A percentile compares a stretch with the other conserved stretches of the same genome.
phyloP scores from a whole-genome alignment of 371 early-diverging fungal genomes.

The Mucor mucedo region DNA sequence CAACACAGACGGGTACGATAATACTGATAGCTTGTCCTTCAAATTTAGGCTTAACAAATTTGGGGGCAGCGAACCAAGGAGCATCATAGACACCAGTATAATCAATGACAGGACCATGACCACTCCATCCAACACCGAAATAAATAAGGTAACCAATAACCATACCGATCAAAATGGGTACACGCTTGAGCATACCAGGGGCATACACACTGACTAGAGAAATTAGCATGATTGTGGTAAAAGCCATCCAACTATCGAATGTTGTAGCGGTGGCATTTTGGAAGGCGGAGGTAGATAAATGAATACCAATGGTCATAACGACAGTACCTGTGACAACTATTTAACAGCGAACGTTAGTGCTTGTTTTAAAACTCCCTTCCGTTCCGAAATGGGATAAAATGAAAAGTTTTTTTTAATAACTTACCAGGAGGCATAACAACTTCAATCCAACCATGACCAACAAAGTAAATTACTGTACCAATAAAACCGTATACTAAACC shows the following conservation, averaged over 20 bases:
- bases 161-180: constrained; percentile 60
- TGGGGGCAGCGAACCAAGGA: constrained; percentile 47
- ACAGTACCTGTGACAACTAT: constrained; percentile 63
- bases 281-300: constrained; percentile 56
- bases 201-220: constrained; percentile 56
- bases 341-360: background rate
- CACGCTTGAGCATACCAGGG: constrained; percentile 43
- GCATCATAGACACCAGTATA: constrained; percentile 46
- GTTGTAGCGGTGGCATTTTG: constrained; percentile 47
- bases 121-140: constrained; percentile 46
- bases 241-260: constrained; percentile 63
- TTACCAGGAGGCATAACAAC: constrained; percentile 62
- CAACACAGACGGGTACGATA: constrained; percentile 60
- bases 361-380: background rate
- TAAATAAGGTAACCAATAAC: constrained; percentile 54
- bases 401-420: constrained; percentile 5
- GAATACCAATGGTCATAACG: constrained; percentile 63
- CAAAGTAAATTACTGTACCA: constrained; percentile 48
- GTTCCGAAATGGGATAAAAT: background rate
- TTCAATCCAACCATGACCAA: constrained; percentile 60
- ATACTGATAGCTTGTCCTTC: constrained; percentile 54
- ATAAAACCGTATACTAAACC: constrained; percentile 53
- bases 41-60: constrained; percentile 44
- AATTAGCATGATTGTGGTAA: constrained; percentile 53
- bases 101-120: constrained; percentile 52